phyloP scores from a whole-genome alignment of 2,329 filamentous ascomycete species.

The Septoria petroselini region DNA sequence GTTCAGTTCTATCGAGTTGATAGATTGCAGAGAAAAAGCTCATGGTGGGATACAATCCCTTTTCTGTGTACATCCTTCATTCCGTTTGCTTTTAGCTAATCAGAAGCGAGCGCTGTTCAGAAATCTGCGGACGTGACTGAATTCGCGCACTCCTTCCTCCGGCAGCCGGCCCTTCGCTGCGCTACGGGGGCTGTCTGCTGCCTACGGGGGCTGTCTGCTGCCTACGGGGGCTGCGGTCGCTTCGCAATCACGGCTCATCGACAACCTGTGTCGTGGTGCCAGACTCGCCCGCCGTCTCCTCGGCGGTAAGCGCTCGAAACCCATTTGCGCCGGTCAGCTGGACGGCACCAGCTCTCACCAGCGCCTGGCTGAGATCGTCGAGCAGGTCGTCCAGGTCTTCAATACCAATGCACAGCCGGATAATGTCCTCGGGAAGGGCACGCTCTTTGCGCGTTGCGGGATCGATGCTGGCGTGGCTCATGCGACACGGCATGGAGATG shows the following conservation, averaged over 20 bases:
- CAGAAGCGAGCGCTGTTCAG: no score
- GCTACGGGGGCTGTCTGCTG: no score
- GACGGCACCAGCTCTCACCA: slow-evolving; percentile 92
- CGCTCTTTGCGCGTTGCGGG: slow-evolving; percentile 85
- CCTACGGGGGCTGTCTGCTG: no score
- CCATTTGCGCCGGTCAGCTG: slow-evolving; percentile 73
- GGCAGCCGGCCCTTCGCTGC: no score
- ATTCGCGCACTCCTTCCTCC: no score
- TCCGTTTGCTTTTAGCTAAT: no score
- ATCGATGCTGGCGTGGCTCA: slow-evolving; percentile 98
- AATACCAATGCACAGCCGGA: slow-evolving; percentile 91
- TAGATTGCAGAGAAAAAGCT: no score
- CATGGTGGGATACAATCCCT: no score
- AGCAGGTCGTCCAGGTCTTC: slow-evolving; percentile 89
- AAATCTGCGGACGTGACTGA: no score
- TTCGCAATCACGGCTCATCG: slow-evolving; percentile 38
- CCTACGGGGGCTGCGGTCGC: no score
- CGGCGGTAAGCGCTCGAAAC: slow-evolving; percentile 59
- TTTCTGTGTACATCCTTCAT: no score
- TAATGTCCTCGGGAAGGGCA: slow-evolving; percentile 94
- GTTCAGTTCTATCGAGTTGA: no score
- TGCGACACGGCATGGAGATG: slow-evolving; percentile 98
- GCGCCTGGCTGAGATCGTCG: slow-evolving; percentile 83
- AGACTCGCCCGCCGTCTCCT: slow-evolving; percentile 32
- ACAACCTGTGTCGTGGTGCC: slow-evolving; percentile 36